Evolutionary conservation across 2,329 filamentous ascomycete species (phyloP), one percentile per base, ranked within the genome.

Genomic region (Trichoderma sp.): DNA sequence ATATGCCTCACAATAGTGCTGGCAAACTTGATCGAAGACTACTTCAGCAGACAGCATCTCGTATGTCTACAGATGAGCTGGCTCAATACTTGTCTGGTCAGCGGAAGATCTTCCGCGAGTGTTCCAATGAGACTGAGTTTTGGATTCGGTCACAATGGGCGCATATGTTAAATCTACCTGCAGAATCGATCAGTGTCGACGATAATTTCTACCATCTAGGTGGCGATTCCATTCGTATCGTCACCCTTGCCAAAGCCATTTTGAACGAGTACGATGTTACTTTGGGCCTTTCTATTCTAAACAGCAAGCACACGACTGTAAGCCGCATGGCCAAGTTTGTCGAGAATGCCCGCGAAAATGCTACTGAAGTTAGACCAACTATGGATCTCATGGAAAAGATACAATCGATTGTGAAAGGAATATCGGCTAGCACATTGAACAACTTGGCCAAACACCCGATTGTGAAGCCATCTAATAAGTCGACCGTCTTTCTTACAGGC

Each of bases 121-220:
- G 71, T 36, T 57, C 30, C 3, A 69, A 68, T 6, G 65, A 57
- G 15, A 24, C 57, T 43, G 71, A 72, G 26, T 1, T 36, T n/a
- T 69, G 58, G 57, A 30, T 72, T 47, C 65, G 65, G 6, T 21
- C 28, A 6, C 57, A 63, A 21, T 72, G 71, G 71, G 64, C 71
- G 7, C 15, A 32, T 12, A 53, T 62, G 39, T n/a, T 73, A 3
- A 62, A 65, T 47, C 15, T 75, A 0, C 67, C 71, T 1, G 73
- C 65, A 4, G 51, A 62, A 3, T 72, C 68, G 12, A 75, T 76
- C 15, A 68, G 73, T 21, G 62, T 71, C 2, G 72, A 74, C 28
- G 74, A 76, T 26, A 75, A 75, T 53, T 76, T 76, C 62, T 75
- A 74, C 51, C 58, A 71, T 5, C 62, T 76, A 2, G 75, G 75